Conservation (phyloP, 2,329 filamentous ascomycete genomes). For the Aureobasidium musti region DNA sequence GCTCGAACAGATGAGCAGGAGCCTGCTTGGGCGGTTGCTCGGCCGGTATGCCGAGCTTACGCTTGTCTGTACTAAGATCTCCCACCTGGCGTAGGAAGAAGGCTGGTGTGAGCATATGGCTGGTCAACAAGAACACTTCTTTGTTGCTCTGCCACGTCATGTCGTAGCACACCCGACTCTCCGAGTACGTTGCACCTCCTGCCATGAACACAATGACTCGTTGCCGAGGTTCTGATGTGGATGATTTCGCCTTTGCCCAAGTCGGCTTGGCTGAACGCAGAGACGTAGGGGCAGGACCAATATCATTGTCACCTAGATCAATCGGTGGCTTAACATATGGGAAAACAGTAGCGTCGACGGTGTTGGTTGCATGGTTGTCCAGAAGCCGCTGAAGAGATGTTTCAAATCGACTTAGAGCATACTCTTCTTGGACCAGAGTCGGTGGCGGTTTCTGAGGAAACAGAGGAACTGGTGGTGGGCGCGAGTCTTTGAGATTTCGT, state of each 20-base stretch:
- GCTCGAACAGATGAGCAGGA: slow-evolving; percentile 83
- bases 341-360: slow-evolving; percentile 49
- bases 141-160: slow-evolving; percentile 69
- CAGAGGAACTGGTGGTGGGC: slow-evolving; percentile 64
- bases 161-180: slow-evolving; percentile 87
- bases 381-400: slow-evolving; percentile 80
- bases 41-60: slow-evolving; percentile 75
- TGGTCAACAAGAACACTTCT: slow-evolving; percentile 85
- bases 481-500: slow-evolving; percentile 74
- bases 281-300: slow-evolving; percentile 60
- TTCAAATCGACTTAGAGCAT: slow-evolving; percentile 83
- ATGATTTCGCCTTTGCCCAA: slow-evolving; percentile 82
- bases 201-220: slow-evolving; percentile 93
- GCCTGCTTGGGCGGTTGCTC: slow-evolving; percentile 79
- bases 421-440: slow-evolving; percentile 67
- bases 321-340: slow-evolving; percentile 58
- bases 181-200: slow-evolving; percentile 90
- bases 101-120: slow-evolving; percentile 86
- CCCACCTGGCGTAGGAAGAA: slow-evolving; percentile 81
- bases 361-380: slow-evolving; percentile 60
- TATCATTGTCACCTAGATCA: slow-evolving; percentile 61
- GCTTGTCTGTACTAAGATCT: slow-evolving; percentile 74
- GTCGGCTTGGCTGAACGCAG: slow-evolving; percentile 90
- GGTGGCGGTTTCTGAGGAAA: slow-evolving; percentile 68
- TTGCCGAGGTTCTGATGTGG: slow-evolving; percentile 75